phyloP scores from a whole-genome alignment of 495 filamentous ascomycete genomes.

The Podospora comata region DNA sequence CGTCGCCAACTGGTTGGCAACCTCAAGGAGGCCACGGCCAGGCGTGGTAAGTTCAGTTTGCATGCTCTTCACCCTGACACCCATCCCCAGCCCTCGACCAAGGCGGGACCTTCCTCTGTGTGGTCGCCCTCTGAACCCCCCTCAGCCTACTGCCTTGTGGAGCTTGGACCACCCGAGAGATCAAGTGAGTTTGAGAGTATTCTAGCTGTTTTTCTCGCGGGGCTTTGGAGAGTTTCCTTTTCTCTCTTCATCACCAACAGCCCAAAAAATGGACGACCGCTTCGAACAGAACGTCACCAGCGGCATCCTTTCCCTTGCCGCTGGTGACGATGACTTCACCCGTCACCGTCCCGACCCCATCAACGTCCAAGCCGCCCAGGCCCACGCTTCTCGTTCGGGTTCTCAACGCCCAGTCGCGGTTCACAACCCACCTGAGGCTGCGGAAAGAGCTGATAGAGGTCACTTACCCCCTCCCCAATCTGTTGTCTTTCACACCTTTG shows the following conservation, averaged over 20 bases:
- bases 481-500: not conserved
- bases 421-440: not conserved
- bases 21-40: not conserved
- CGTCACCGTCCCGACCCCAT: not conserved
- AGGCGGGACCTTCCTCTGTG: not conserved
- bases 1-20: not conserved
- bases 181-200: not conserved
- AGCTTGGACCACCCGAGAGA: not conserved
- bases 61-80: not conserved
- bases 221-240: not conserved
- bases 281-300: not conserved
- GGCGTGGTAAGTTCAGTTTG: not conserved
- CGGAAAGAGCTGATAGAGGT: not conserved
- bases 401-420: not conserved
- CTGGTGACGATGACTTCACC: not conserved
- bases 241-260: not conserved
- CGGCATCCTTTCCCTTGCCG: not conserved
- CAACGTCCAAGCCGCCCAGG: not conserved
- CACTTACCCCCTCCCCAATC: not conserved
- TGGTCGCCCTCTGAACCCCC: not conserved
- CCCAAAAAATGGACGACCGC: not conserved
- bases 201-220: not conserved
- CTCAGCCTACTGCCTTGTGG: not conserved
- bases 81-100: not conserved
- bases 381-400: not conserved